Evolutionary conservation across 1,284 basidiomycete species (phyloP), one percentile per base, ranked within the genome.

Genomic region (Dichomitus squalens): DNA sequence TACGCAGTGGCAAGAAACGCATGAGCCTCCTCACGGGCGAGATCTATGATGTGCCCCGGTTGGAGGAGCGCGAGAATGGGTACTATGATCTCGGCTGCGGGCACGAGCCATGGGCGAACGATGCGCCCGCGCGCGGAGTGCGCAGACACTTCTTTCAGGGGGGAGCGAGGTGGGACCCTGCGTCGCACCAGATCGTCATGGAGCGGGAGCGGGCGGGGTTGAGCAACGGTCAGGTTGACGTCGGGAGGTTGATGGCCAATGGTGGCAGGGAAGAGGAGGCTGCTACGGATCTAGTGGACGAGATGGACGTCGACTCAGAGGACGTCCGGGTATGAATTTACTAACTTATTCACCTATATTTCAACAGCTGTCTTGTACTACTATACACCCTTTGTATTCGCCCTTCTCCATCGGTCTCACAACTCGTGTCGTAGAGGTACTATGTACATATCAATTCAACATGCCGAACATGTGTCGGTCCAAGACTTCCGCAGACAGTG

Each of bases 1-100:
- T 61, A 23, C 65, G 67, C 25, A 55, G 54, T 12, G 68, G 67
- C 18, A 78, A 77, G 61, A 83, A 82, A 61, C 80, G 84, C 49
- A 89, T 90, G 85, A 88, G 86, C 61, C 77, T 90, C 51, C 59
- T 87, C 49, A 85, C 84, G 12, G 82, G 83, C 54, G 77, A 81
- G 49, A 81, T 79, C 60, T 75, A 80, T 55, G 81, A 85, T 31
- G 73, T 78, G 0, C 77, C 80, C 12, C 66, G 64, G 39, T 53
- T 67, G 36, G 69, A 69, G 34, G 67, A 75, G 53, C 49, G 61
- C 48, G 67, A 66, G 39, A 54, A 67, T 61, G 70, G 58, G 12
- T 66, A 70, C 54, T 64, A 63, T 48, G 65, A 72, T 55, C 60
- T 63, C 34, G 68, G 68, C 11, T 67, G 65, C 49, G 69, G 66